Evolutionary conservation across 441 rosid species (phyloP).

Genomic region (Populus tomentosa): DNA sequence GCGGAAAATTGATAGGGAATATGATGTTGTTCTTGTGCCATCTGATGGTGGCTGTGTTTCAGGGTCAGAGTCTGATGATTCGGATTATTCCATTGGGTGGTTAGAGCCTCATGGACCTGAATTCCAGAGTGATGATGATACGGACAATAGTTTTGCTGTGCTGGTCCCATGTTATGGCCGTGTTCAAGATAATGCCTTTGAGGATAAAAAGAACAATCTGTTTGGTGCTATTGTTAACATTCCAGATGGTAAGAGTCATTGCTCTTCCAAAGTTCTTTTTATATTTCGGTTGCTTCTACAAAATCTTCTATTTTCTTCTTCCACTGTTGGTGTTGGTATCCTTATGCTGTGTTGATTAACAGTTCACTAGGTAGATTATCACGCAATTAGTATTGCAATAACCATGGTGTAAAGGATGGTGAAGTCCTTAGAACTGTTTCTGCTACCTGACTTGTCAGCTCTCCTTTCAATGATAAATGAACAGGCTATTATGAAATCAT

Average conservation of each 20-base stretch:
- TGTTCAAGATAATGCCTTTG: conserved; percentile 29
- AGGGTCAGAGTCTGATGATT: conserved; percentile 72
- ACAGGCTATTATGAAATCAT: background rate
- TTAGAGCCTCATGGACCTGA: conserved; percentile 75
- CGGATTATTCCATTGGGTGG: conserved; percentile 83
- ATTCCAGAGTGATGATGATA: conserved; percentile 55
- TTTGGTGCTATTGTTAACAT: conserved; percentile 42
- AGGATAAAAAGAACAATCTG: conserved; percentile 28
- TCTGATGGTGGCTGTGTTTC: conserved; percentile 77
- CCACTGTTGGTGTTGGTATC: background rate
- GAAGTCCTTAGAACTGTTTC: background rate
- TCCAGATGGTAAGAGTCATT: conserved; percentile 42
- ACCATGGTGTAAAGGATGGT: background rate
- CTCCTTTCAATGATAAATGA: background rate
- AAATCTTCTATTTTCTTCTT: background rate
- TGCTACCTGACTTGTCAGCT: background rate
- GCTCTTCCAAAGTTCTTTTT: background rate
- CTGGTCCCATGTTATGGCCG: conserved; percentile 68
- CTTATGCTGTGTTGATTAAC: background rate
- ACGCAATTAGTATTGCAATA: background rate
- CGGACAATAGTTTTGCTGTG: conserved; percentile 62
- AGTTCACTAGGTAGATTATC: background rate
- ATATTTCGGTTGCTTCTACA: background rate
- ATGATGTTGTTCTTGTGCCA: conserved; percentile 72
- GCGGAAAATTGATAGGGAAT: conserved; percentile 64